Evolutionary conservation across 495 filamentous ascomycete species (phyloP).

Genomic region (Tuber brumale): DNA sequence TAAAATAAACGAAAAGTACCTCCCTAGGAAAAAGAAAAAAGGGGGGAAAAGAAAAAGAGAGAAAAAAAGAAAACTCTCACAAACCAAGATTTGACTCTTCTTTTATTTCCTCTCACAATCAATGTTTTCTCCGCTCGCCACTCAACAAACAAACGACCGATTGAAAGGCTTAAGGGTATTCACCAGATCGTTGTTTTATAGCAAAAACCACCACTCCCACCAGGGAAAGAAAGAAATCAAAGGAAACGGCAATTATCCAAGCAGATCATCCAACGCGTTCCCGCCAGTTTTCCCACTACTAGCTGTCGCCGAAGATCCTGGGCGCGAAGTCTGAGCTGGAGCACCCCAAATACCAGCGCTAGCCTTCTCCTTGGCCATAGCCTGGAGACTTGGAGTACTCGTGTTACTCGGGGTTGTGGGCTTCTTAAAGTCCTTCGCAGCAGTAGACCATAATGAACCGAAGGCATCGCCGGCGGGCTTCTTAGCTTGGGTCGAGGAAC

Average conservation of each 20-base stretch:
- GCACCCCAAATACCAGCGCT: slow-evolving; percentile 87
- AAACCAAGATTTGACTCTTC: not conserved
- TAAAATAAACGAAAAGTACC: not conserved
- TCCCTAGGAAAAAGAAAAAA: not conserved
- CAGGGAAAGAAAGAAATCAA: slow-evolving; percentile 19
- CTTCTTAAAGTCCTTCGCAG: slow-evolving; percentile 76
- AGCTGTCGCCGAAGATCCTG: slow-evolving; percentile 40
- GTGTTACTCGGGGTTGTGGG: slow-evolving; percentile 52
- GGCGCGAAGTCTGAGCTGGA: slow-evolving; percentile 44
- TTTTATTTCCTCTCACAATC: not conserved
- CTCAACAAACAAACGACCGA: not conserved
- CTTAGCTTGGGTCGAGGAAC: slow-evolving; percentile 44
- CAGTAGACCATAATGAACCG: slow-evolving; percentile 72
- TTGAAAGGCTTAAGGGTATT: not conserved
- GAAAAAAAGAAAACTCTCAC: not conserved
- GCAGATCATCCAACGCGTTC: slow-evolving; percentile 56
- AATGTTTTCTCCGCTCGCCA: not conserved
- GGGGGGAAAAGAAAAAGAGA: slow-evolving; percentile 2
- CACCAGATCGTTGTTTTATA: not conserved
- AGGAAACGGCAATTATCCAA: slow-evolving; percentile 48
- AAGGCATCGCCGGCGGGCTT: slow-evolving; percentile 70
- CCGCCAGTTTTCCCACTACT: slow-evolving; percentile 42
- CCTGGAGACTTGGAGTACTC: slow-evolving; percentile 71
- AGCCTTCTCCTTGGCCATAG: slow-evolving; percentile 92
- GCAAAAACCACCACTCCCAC: slow-evolving; percentile 13